phyloP scores from a whole-genome alignment of 345 rosid species.

The Barbarea vulgaris region DNA sequence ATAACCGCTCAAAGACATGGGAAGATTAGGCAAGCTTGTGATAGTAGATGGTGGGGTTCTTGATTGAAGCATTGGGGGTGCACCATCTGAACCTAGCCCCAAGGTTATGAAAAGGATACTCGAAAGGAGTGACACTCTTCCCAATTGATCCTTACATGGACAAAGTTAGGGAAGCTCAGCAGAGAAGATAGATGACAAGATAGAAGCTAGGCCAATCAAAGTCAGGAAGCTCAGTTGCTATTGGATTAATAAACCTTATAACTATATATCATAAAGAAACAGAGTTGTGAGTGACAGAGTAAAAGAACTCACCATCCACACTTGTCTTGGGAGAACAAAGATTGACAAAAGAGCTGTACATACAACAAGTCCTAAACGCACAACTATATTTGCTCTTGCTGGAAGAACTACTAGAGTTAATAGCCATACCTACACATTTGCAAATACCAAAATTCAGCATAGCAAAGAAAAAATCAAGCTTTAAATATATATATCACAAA shows the following conservation, averaged over 20 bases:
- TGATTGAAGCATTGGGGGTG: conserved; percentile 72
- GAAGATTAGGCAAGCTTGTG: conserved; percentile 71
- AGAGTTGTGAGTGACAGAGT: background rate
- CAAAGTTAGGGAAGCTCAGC: conserved; percentile 17
- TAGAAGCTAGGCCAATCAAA: background rate
- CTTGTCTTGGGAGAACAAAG: conserved; percentile 64
- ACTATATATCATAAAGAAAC: background rate
- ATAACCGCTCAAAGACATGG: conserved; percentile 71
- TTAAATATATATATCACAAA: background rate
- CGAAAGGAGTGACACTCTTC: conserved; percentile 84
- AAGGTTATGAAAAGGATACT: conserved; percentile 75
- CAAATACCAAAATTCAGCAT: conserved; percentile 14
- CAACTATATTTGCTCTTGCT: conserved; percentile 70
- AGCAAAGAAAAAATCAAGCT: conserved; percentile 1
- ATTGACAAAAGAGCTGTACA: conserved; percentile 69
- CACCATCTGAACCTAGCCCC: conserved; percentile 92
- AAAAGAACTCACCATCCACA: conserved; percentile 67
- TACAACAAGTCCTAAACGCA: conserved; percentile 79
- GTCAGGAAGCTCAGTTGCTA: background rate
- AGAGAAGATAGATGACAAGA: conserved; percentile 2
- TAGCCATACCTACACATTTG: conserved; percentile 77
- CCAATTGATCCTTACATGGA: conserved; percentile 79
- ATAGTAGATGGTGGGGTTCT: conserved; percentile 82
- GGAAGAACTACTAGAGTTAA: conserved; percentile 87
- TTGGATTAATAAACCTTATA: background rate